Evolutionary conservation across 441 rosid species (phyloP), one percentile per base, ranked within the genome.

Genomic region (Biscutella laevigata): DNA sequence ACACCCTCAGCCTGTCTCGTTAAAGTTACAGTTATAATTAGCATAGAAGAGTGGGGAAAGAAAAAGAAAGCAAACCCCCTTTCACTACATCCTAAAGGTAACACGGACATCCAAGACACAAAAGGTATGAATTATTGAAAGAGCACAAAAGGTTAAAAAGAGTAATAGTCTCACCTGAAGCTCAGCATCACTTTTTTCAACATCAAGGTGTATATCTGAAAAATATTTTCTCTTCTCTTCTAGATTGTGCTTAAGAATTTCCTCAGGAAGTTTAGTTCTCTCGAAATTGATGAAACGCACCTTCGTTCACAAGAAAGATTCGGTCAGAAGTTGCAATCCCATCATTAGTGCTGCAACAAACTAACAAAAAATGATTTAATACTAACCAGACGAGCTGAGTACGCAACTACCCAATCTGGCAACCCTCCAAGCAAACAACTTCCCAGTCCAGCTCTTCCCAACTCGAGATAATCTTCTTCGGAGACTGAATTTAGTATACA

Each of bases 351-450:
- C 10, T 58, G 49, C 21, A n/a, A 45, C 19, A 36, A 43, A 15
- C 28, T 30, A 38, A 22, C 28, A 61, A 52, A 38, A 45, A 34
- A 17, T 28, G 12, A 56, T 16, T 33, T 49, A 66, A 50, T 67
- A 67, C 76, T 71, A 41, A 94, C 99, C 81, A 94, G 70, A 44
- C 94, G 95, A 76, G 99, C 97, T 43, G 99, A 66, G 72, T 94
- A 94, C 13, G 97, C 86, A 55, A 94, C 68, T 72, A 85, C 75
- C 99, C 99, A 94, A 67, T 82, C 82, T 11, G 99, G 99, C 66
- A 94, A 73, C 45, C 96, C 99, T 32, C 99, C 97, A 37, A 94
- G 96, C 82, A 94, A 80, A 69, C 97, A 89, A 67, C 91, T 89
- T 44, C 99, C 97, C 48, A 94, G 69, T 59, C 99, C 97, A 42